Evolutionary conservation across 257 asterid species (phyloP).

Genomic region (Nicotiana sylvestris): DNA sequence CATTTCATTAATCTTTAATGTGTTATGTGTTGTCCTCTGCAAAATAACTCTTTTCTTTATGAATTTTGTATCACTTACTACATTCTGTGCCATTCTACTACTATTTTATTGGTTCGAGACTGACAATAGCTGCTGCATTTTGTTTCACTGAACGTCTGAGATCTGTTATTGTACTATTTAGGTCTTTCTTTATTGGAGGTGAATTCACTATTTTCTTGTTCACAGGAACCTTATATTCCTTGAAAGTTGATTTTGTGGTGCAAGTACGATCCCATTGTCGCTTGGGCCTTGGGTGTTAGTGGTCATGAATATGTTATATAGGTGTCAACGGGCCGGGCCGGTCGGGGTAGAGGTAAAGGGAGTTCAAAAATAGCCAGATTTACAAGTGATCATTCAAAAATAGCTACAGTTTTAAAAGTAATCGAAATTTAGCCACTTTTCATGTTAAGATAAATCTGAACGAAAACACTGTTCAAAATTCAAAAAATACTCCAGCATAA

Average conservation of each 20-base stretch:
- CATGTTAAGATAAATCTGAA: too few relatives aligned
- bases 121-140: neutral
- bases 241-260: neutral
- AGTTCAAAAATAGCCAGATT: too few relatives aligned
- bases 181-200: neutral
- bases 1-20: neutral
- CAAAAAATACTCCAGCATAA: too few relatives aligned
- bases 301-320: too few relatives aligned
- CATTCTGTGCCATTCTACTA: conserved; percentile 10
- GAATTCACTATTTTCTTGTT: conserved; percentile 1
- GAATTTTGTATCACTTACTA: conserved; percentile 6
- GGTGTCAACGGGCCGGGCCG: too few relatives aligned
- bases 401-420: too few relatives aligned
- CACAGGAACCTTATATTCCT: neutral
- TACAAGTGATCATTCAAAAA: too few relatives aligned
- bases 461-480: too few relatives aligned
- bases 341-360: too few relatives aligned
- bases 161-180: neutral
- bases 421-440: too few relatives aligned
- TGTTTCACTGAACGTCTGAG: conserved; percentile 1
- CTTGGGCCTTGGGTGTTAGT: too few relatives aligned
- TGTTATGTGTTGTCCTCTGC: neutral
- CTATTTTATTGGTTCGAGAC: conserved; percentile 11
- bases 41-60: neutral
- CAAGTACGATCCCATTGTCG: too few relatives aligned